Percentiles rank a stretch among this genome's conserved stretches.
These are phyloP conservation scores for Termitomyces eurrhizus DNA, from an alignment of 768 basidiomycete species.

Conservation along the genomic window DNA sequence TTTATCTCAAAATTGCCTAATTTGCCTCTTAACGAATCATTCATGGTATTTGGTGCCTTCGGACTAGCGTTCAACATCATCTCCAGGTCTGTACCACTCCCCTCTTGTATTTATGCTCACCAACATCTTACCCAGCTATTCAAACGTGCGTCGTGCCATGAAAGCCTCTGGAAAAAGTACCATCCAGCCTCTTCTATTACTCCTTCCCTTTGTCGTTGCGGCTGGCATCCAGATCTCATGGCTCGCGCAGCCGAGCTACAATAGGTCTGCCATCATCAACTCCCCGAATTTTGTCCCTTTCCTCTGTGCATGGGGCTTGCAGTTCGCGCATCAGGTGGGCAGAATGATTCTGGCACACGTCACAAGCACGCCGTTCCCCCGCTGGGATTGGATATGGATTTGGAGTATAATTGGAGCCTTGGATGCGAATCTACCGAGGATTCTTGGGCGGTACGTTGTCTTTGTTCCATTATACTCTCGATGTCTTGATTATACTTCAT, in stretches of 20 bases:
- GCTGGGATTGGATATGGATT: conserved; percentile 85
- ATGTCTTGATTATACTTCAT: background rate
- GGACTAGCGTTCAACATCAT: conserved; percentile 79
- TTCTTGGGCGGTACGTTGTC: conserved; percentile 59
- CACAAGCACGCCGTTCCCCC: conserved; percentile 78
- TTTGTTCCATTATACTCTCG: background rate
- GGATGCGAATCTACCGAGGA: conserved; percentile 75
- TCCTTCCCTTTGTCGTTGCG: conserved; percentile 77
- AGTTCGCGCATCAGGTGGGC: conserved; percentile 88
- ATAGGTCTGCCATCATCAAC: conserved; percentile 65
- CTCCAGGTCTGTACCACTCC: conserved; percentile 42
- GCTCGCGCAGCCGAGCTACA: conserved; percentile 65
- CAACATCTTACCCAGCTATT: conserved; percentile 45
- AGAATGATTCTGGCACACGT: conserved; percentile 93
- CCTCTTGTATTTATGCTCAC: background rate
- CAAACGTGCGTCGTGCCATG: conserved; percentile 70
- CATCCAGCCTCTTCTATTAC: conserved; percentile 59
- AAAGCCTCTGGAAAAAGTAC: conserved; percentile 33
- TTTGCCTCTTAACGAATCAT: conserved; percentile 76
- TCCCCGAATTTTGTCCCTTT: conserved; percentile 83
- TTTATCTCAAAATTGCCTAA: conserved; percentile 54
- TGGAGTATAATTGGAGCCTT: conserved; percentile 74
- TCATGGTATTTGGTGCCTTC: conserved; percentile 78
- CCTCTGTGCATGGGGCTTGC: conserved; percentile 88
- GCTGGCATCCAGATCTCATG: conserved; percentile 73